Conservation (phyloP, 2,329 filamentous ascomycete genomes). For the Bimuria novae-zelandiae region DNA sequence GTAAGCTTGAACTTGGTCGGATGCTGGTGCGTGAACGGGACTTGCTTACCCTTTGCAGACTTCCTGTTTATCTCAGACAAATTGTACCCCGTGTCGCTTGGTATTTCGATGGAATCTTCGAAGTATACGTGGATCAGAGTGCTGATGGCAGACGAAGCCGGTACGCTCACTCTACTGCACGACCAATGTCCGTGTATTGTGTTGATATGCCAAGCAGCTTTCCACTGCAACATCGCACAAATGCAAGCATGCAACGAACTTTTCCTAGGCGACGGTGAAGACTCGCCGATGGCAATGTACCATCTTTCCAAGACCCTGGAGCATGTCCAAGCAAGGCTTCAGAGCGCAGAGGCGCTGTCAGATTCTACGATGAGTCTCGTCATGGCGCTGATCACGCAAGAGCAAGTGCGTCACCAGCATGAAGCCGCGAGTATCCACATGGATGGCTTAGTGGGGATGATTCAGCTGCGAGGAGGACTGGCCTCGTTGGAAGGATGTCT, state of each 20-base stretch:
- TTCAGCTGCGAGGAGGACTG: conserved; percentile 4
- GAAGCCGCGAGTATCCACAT: not conserved
- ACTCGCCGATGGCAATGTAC: not conserved
- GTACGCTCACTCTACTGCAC: not conserved
- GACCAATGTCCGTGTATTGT: too few species aligned
- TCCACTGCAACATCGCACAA: conserved; percentile 5
- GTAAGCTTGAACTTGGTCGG: not conserved
- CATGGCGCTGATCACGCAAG: conserved; percentile 1
- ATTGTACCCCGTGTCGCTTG: not conserved
- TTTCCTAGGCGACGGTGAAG: not conserved
- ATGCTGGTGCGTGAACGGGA: not conserved
- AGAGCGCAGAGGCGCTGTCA: conserved; percentile 7
- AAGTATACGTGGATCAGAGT: conserved; percentile 3
- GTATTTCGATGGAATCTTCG: not conserved
- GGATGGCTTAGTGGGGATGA: conserved; percentile 2
- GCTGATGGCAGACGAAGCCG: not conserved
- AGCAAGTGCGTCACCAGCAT: conserved; percentile 5
- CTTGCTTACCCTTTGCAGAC: not conserved
- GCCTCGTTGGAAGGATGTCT: not conserved
- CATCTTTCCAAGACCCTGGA: conserved; percentile 1
- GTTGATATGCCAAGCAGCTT: not conserved
- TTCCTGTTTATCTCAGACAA: not conserved
- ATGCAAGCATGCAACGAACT: conserved; percentile 10
- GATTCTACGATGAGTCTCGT: conserved; percentile 6
- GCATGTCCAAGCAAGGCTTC: not conserved